Base-by-base conservation (phyloP, 164 flowering plant species). In the Vitis rupestris region DNA sequence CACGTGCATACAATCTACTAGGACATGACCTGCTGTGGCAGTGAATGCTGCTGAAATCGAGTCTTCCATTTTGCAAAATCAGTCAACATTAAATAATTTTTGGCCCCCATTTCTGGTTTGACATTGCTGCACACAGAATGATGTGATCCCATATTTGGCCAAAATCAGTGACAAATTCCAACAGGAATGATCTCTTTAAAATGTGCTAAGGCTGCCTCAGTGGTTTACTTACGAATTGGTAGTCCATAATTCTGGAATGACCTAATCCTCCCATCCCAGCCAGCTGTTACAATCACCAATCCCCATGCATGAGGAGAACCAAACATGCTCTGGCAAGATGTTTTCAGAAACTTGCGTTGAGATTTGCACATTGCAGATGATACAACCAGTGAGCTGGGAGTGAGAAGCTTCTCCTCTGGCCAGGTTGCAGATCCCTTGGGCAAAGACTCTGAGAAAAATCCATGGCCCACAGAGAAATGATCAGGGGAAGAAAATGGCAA, bases 191-290 rank as follows among this genome's bases (percentile, higher is more conserved):
- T 57, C 59, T 16, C 11, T 57, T 14, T 11, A 11, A 29, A 59
- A 11, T 10, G 62, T 9, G 44, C 10, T 59, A 27, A 29, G 44
- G 44, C 4, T 37, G 44, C 62, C 62, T 6, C 37, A 59, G 9
- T 11, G 56, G n/a, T 27, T 59, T 29, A 59, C 9, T 4, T 9
- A 27, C 63, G 67, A 27, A 67, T 8, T 3, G 76, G 80, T 30
- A 73, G 50, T 27, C 76, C 76, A 50, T 70, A 73, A 66, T 77
- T 76, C 19, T 72, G 78, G 66, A 74, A 82, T 29, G 72, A 62
- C 70, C 82, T 76, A 59, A 82, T 82, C 65, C 76, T 72, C 48
- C 84, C 84, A 65, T 82, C 82, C 79, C 70, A 79, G 19, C 84
- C 76, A 6, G 75, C 84, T 4, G 84, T 82, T 13, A 82, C 84